phyloP scores from a whole-genome alignment of 2,329 filamentous ascomycete species.

The Davidsoniella eucalypti region DNA sequence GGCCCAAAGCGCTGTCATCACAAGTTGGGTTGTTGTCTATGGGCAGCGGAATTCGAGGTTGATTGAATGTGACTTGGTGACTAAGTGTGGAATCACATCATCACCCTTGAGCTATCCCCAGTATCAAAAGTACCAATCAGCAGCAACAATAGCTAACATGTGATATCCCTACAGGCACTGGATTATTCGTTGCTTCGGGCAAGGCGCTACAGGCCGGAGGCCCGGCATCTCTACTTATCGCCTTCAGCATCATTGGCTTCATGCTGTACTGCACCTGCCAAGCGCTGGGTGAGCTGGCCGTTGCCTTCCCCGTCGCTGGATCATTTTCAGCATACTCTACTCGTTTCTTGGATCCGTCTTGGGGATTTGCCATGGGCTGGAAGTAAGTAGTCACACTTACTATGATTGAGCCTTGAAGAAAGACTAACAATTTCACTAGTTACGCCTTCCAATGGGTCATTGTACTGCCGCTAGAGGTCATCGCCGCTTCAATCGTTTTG shows the following conservation, averaged over 20 bases:
- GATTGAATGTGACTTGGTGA: too few species aligned
- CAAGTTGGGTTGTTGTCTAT: too few species aligned
- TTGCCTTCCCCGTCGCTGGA: slow-evolving; percentile 77
- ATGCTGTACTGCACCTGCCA: slow-evolving; percentile 92
- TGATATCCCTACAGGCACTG: slow-evolving; percentile 39
- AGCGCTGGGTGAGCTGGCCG: slow-evolving; percentile 78
- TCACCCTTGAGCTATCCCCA: too few species aligned
- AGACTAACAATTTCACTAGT: slow-evolving; percentile 24
- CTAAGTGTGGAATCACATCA: too few species aligned
- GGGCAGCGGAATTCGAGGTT: too few species aligned
- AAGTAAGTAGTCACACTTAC: slow-evolving; percentile 38
- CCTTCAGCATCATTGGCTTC: slow-evolving; percentile 61
- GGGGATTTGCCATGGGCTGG: slow-evolving; percentile 93
- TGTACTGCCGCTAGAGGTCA: slow-evolving; percentile 69
- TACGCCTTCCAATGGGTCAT: slow-evolving; percentile 82
- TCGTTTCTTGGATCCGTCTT: slow-evolving; percentile 80
- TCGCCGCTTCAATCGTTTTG: slow-evolving; percentile 72
- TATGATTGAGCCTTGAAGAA: not conserved
- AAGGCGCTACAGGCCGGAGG: slow-evolving; percentile 54
- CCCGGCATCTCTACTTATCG: slow-evolving; percentile 60
- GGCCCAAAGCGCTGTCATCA: too few species aligned
- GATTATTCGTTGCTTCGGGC: slow-evolving; percentile 75
- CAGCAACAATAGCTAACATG: slow-evolving; percentile 7
- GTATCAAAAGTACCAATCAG: not conserved
- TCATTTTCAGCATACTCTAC: slow-evolving; percentile 88